Evolutionary conservation across 352 stramenopile species (phyloP).

Genomic region (Elongisporangium undulatum): DNA sequence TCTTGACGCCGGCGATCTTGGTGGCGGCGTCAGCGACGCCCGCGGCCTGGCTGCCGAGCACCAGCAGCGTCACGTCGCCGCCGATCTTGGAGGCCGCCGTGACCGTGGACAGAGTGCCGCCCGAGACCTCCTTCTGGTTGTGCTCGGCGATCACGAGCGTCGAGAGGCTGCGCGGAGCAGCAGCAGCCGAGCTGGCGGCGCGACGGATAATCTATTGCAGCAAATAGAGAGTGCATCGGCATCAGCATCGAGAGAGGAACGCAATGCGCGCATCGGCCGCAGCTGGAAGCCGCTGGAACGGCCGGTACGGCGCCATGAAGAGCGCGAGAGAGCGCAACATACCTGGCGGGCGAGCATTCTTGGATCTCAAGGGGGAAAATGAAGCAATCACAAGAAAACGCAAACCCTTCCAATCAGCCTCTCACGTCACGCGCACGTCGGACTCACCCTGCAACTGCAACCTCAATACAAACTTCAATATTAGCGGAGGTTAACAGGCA

Average conservation of each 20-base stretch:
- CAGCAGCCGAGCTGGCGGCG: conserved; percentile 23
- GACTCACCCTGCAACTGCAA: neutral
- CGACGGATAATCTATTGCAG: conserved; percentile 41
- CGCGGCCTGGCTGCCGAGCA: conserved; percentile 63
- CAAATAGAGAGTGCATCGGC: neutral
- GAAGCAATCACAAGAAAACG: neutral
- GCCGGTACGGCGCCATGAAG: neutral
- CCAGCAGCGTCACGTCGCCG: conserved; percentile 73
- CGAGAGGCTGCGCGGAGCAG: conserved; percentile 37
- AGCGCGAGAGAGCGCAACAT: neutral
- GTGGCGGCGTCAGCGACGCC: conserved; percentile 55
- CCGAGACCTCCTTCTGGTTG: conserved; percentile 65
- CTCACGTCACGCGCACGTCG: neutral
- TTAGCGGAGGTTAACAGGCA: neutral
- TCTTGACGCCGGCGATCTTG: conserved; percentile 77
- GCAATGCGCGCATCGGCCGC: neutral
- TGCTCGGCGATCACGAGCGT: conserved; percentile 89
- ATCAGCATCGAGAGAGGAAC: conserved; percentile 2
- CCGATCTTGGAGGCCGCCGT: conserved; percentile 85
- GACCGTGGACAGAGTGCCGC: conserved; percentile 77
- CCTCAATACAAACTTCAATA: neutral
- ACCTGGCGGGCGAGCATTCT: conserved; percentile 36
- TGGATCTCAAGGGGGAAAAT: neutral
- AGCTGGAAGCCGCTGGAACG: neutral
- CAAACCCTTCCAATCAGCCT: neutral